Evolutionary conservation across 164 flowering plant species (phyloP).

Genomic region (Litsea cubeba): DNA sequence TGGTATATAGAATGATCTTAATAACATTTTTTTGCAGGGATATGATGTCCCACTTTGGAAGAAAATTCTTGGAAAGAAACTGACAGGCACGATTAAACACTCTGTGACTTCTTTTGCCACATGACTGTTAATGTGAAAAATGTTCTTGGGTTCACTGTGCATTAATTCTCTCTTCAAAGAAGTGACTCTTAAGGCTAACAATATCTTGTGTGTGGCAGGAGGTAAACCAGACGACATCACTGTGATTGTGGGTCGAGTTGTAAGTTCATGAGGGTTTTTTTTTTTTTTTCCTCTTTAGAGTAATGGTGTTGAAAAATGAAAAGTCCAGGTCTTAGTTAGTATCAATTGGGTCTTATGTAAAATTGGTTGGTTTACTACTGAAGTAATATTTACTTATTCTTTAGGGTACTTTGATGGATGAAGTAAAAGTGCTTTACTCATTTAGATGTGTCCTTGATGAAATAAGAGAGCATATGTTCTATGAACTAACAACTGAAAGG

Average conservation of each 20-base stretch:
- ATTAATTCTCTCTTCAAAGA: no score
- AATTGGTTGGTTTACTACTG: neutral
- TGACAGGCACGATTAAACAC: conserved; percentile 47
- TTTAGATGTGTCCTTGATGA: no score
- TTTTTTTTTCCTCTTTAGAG: no score
- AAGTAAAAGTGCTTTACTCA: no score
- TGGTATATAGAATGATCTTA: neutral
- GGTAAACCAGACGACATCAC: conserved; percentile 88
- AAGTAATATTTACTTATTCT: no score
- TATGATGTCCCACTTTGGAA: conserved; percentile 77
- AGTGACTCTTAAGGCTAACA: neutral
- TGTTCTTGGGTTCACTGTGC: neutral
- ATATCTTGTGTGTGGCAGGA: conserved; percentile 34
- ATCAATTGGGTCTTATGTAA: neutral
- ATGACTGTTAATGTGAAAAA: no score
- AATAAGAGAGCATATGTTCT: no score
- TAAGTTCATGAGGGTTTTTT: conserved; percentile 29
- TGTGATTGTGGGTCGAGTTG: conserved; percentile 64
- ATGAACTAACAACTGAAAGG: no score
- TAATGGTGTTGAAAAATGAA: neutral
- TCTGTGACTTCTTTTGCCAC: neutral
- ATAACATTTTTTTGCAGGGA: conserved; percentile 39
- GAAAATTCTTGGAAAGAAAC: conserved; percentile 72
- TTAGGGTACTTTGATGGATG: no score
- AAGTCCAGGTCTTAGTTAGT: neutral